A percentile compares a stretch with the other conserved stretches of the same genome.
Evolutionary conservation across 1,139 yeast genomes (phyloP).

Genomic region (Debaryomycetaceae sp.): DNA sequence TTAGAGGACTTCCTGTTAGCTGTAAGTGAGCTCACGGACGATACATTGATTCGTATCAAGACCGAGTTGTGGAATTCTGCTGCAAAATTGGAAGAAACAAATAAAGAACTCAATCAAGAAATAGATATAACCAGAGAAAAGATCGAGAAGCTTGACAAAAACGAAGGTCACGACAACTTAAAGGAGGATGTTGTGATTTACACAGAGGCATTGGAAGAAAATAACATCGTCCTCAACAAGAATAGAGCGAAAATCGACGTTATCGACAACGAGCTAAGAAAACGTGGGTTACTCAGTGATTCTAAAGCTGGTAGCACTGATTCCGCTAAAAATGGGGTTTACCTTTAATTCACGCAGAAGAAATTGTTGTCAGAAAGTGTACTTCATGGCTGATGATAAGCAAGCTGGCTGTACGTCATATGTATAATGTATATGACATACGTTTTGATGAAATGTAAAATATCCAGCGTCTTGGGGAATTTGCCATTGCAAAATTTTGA

Average conservation of each 20-base stretch:
- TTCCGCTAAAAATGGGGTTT: constrained; percentile 9
- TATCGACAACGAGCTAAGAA: constrained; percentile 23
- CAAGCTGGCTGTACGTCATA: no score
- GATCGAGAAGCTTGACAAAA: constrained; percentile 8
- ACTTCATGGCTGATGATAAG: no score
- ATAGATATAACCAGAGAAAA: constrained; percentile 14
- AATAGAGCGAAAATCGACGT: constrained; percentile 23
- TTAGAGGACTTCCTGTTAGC: constrained; percentile 27
- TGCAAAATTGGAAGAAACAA: constrained; percentile 30
- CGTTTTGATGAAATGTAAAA: no score
- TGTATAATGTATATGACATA: no score
- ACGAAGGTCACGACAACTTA: constrained; percentile 10
- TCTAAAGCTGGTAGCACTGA: constrained; percentile 1
- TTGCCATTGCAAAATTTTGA: no score
- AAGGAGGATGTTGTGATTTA: constrained; percentile 26
- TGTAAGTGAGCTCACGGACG: constrained; percentile 33
- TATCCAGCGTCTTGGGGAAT: no score
- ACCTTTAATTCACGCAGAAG: no score
- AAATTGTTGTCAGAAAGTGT: no score
- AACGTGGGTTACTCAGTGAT: constrained; percentile 21
- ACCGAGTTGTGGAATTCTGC: constrained; percentile 25
- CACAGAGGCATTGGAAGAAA: constrained; percentile 31
- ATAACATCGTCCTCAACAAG: constrained; percentile 24
- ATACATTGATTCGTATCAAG: constrained; percentile 21
- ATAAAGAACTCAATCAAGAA: constrained; percentile 25